Conservation (phyloP, 2,329 filamentous ascomycete genomes). For the Penicillium sp. region DNA sequence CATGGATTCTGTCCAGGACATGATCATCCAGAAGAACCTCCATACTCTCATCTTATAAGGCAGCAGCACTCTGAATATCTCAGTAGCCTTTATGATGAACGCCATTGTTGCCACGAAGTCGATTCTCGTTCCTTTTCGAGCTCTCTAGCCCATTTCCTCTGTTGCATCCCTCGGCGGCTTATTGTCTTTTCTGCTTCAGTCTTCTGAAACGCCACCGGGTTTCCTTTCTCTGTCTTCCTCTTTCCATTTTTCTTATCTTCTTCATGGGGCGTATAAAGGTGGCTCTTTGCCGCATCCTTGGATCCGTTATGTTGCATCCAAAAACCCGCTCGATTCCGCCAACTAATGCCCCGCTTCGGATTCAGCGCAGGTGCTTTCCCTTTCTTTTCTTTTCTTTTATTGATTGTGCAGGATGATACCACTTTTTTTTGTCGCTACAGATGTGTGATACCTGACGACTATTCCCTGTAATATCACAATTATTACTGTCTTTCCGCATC, state of each 20-base stretch:
- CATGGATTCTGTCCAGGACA: constrained; percentile 80
- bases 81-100: constrained; percentile 19
- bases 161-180: constrained; percentile 27
- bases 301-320: constrained; percentile 22
- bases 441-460: constrained; percentile 18
- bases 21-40: constrained; percentile 79
- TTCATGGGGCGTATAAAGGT: constrained; percentile 19
- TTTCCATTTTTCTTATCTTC: constrained; percentile 7
- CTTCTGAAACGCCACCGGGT: not conserved
- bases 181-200: constrained; percentile 6
- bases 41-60: constrained; percentile 67
- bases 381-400: constrained; percentile 17
- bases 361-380: constrained; percentile 22
- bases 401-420: constrained; percentile 35
- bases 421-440: constrained; percentile 25
- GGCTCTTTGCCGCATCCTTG: constrained; percentile 17
- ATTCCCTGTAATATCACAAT: constrained; percentile 19
- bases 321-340: constrained; percentile 19
- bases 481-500: not conserved
- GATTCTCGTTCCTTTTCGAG: constrained; percentile 18
- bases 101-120: constrained; percentile 18
- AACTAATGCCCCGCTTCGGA: constrained; percentile 21
- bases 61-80: constrained; percentile 8
- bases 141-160: constrained; percentile 16
- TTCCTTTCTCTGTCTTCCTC: constrained; percentile 4